A percentile compares a stretch with the other conserved stretches of the same genome.
Evolutionary conservation across 2,329 filamentous ascomycete genomes (phyloP).

Genomic region (Alternaria ventricosa): DNA sequence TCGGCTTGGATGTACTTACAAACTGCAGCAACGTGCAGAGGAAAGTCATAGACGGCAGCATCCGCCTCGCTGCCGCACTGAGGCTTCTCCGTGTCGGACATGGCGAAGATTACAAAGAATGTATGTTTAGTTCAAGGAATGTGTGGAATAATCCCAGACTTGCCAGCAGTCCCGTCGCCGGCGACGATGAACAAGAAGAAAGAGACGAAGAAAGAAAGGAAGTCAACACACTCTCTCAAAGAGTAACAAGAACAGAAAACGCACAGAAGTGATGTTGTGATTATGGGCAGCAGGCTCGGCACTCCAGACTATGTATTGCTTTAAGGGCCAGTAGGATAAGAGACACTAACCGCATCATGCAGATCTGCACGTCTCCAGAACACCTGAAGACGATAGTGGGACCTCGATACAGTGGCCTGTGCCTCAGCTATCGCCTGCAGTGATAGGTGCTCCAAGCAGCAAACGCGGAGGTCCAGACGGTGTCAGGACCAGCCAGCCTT

Average conservation of each 20-base stretch:
- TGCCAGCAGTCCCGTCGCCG: conserved; percentile 45
- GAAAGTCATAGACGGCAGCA: conserved; percentile 43
- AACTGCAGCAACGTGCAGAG: conserved; percentile 48
- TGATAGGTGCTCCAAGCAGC: conserved; percentile 36
- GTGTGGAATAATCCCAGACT: conserved; percentile 23
- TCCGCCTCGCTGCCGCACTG: conserved; percentile 40
- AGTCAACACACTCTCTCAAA: conserved; percentile 42
- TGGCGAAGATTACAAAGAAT: conserved; percentile 26
- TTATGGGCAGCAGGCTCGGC: conserved; percentile 35
- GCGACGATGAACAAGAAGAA: conserved; percentile 36
- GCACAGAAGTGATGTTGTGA: conserved; percentile 24
- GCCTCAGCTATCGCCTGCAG: conserved; percentile 34
- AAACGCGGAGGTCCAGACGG: conserved; percentile 43
- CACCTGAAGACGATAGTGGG: conserved; percentile 31
- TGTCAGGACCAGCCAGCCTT: conserved; percentile 31
- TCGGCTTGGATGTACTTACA: conserved; percentile 35
- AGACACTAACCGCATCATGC: conserved; percentile 35
- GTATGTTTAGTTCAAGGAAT: conserved; percentile 19
- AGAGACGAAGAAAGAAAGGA: conserved; percentile 28
- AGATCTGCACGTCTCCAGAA: conserved; percentile 38
- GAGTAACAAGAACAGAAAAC: conserved; percentile 35
- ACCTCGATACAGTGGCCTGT: conserved; percentile 37
- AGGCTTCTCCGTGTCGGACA: conserved; percentile 42
- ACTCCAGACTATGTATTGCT: conserved; percentile 35
- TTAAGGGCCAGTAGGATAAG: conserved; percentile 32